Conservation (phyloP, 1,284 basidiomycete genomes). For the Porodaedalea pini region DNA sequence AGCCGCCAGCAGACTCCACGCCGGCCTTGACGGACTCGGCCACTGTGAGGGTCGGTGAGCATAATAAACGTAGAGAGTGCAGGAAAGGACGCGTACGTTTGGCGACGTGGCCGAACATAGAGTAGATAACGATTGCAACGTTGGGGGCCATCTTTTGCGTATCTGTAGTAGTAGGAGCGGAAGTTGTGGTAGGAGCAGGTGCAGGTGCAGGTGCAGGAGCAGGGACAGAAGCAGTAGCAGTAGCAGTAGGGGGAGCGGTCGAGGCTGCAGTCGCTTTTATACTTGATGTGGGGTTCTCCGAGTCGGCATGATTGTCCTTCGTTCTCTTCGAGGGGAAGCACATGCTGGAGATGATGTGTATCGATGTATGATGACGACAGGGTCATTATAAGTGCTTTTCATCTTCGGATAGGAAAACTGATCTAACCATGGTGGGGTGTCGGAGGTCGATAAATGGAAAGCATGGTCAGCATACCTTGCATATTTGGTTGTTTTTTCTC, state of each 20-base stretch:
- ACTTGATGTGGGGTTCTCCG: neutral
- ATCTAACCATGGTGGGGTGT: too few species aligned
- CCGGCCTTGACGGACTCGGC: constrained; percentile 78
- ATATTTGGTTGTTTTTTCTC: neutral
- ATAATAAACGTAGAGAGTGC: too few species aligned
- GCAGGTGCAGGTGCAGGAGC: neutral
- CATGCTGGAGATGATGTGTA: neutral
- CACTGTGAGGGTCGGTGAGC: constrained; percentile 44
- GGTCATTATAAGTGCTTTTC: too few species aligned
- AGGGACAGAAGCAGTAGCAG: neutral
- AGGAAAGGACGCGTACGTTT: constrained; percentile 46
- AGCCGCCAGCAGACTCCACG: constrained; percentile 67
- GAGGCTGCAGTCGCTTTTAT: neutral
- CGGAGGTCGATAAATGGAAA: too few species aligned
- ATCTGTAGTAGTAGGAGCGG: neutral
- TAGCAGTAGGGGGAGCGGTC: neutral
- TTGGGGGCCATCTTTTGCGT: constrained; percentile 39
- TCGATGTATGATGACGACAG: too few species aligned
- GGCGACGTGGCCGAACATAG: constrained; percentile 78
- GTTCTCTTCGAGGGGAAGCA: constrained; percentile 11
- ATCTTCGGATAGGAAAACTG: too few species aligned
- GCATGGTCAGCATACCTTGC: too few species aligned
- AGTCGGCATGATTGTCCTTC: constrained; percentile 1
- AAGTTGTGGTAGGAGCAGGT: too few species aligned
- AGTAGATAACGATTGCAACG: constrained; percentile 81